A percentile compares a stretch with the other conserved stretches of the same genome.
phyloP scores from a whole-genome alignment of 495 filamentous ascomycete genomes.

The Letharia lupina region DNA sequence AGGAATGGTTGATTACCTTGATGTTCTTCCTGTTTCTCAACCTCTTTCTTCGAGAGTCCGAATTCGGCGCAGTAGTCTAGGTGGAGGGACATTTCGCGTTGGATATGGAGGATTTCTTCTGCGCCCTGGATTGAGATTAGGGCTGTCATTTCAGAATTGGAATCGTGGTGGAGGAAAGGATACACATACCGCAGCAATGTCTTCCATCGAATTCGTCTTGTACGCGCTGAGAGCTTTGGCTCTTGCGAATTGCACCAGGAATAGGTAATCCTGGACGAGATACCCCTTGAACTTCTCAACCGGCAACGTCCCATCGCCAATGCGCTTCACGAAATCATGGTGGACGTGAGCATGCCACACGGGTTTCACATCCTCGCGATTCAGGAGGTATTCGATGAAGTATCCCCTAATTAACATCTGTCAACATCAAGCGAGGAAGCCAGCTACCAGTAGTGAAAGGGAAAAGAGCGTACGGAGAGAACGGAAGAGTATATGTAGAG shows the following conservation, averaged over 20 bases:
- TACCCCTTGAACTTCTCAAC: background rate
- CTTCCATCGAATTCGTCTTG: background rate
- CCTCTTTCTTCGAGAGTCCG: conserved; percentile 65
- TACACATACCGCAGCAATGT: background rate
- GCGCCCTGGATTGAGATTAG: conserved; percentile 44
- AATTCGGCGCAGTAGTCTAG: conserved; percentile 71
- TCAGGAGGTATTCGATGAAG: conserved; percentile 79
- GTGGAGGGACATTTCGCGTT: conserved; percentile 72
- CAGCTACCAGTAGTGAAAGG: background rate
- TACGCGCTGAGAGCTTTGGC: background rate
- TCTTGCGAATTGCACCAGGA: background rate
- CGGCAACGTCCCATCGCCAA: conserved; percentile 28
- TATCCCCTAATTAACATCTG: conserved; percentile 44
- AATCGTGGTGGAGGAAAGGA: background rate
- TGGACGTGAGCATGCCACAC: conserved; percentile 67
- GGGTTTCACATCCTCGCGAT: conserved; percentile 58
- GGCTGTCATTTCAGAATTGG: background rate
- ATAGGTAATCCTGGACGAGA: background rate
- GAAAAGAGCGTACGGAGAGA: background rate
- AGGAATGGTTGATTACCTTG: background rate
- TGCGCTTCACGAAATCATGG: conserved; percentile 69
- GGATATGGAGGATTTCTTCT: conserved; percentile 61
- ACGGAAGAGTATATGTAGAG: conserved; percentile 34
- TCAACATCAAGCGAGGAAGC: background rate
- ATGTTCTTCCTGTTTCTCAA: conserved; percentile 61